Evolutionary conservation across 371 early-diverging fungal genomes (phyloP), one percentile per base, ranked within the genome.

Genomic region (Mucor piriformis): DNA sequence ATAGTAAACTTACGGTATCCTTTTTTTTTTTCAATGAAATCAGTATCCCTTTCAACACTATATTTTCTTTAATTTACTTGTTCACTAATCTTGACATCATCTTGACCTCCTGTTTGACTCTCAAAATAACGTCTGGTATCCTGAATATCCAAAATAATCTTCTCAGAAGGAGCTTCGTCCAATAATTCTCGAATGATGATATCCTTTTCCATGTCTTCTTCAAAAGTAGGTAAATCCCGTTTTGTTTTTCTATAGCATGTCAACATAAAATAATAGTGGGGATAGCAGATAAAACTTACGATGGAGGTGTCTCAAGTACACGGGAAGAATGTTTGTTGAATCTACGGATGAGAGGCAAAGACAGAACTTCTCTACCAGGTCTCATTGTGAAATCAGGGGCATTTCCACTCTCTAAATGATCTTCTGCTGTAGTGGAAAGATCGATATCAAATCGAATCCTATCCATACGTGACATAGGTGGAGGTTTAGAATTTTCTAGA

Each of bases 261-360:
- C 3, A 20, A 6, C 3, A 6, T 29, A 40, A 15, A 20, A 43
- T 11, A n/a, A n/a, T n/a, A n/a, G n/a, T n/a, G n/a, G n/a, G n/a
- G n/a, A n/a, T n/a, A n/a, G n/a, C n/a, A n/a, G n/a, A n/a, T n/a
- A 23, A 46, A 20, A 62, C 62, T 59, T 73, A 75, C 77, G 62
- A 55, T 15, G 68, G 58, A 24, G 72, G 64, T 24, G 66, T 77
- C 50, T 84, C 83, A 25, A 96, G 72, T 6, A 96, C 90, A n/a
- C 89, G 81, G 63, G 91, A 87, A 3, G 95, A 93, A 63, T 95
- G 95, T 34, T 92, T 87, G 57, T 97, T 97, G 65, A 94, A 94
- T 47, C 92, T 68, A 55, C 95, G 75, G 46, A 97, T 92, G 20
- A 97, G 74, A 3, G 95, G 88, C 50, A 94, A 76, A 3, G 86